phyloP scores from a whole-genome alignment of 208 protist species.

The Crithidia brevicula region DNA sequence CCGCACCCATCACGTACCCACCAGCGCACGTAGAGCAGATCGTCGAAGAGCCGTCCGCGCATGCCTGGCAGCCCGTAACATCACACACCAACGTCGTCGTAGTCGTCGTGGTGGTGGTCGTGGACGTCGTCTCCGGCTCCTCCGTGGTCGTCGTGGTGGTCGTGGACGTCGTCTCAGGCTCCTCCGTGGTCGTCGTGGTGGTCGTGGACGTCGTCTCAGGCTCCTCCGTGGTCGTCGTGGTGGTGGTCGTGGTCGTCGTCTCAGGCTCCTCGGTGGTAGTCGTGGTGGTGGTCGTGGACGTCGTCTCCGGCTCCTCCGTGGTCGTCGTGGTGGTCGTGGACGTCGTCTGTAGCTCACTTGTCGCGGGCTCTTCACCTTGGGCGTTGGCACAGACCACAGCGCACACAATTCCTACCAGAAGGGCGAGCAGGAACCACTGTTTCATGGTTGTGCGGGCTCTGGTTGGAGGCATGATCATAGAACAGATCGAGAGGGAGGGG shows the following conservation, averaged over 20 bases:
- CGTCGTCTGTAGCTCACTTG: not conserved
- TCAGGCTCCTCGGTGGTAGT: not conserved
- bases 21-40: not conserved
- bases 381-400: not conserved
- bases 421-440: not conserved
- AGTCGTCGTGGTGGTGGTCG: not conserved
- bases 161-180: not conserved
- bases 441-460: not conserved
- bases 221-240: not conserved
- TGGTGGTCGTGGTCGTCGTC: not conserved
- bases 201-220: not conserved
- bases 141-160: not conserved
- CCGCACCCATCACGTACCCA: not conserved
- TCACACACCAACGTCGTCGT: not conserved
- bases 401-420: slow-evolving; percentile 3
- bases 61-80: not conserved
- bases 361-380: not conserved
- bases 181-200: not conserved
- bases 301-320: not conserved
- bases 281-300: not conserved
- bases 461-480: not conserved
- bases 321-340: not conserved
- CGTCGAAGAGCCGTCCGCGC: not conserved
- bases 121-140: not conserved
- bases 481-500: not conserved